These are phyloP conservation scores for Pseudognaphalium luteoalbum DNA, from an alignment of 129 eudicot species.

Conservation along the genomic window DNA sequence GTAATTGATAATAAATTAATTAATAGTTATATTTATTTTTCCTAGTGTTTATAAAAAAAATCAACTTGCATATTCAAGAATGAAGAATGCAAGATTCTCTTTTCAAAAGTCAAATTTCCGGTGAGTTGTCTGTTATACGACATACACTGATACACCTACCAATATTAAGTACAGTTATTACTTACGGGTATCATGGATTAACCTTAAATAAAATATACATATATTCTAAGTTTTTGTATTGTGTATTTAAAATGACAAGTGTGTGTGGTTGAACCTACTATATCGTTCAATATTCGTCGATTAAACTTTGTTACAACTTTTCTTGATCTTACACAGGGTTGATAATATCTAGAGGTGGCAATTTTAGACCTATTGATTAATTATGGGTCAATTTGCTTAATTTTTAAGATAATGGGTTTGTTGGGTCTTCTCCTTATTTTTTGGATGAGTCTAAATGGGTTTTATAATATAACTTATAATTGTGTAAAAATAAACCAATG, in stretches of 20 bases:
- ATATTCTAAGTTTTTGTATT: not conserved
- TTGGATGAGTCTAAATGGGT: no score
- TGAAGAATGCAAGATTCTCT: slow-evolving; percentile 8
- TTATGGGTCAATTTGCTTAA: no score
- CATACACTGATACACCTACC: slow-evolving; percentile 18
- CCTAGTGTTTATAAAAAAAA: not conserved
- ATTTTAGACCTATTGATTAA: no score
- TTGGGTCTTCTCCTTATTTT: no score
- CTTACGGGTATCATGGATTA: not conserved
- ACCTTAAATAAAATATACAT: not conserved
- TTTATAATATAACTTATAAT: no score
- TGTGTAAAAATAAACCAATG: no score
- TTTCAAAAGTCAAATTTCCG: slow-evolving; percentile 15
- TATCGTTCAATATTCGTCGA: not conserved
- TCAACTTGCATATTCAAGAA: slow-evolving; percentile 15
- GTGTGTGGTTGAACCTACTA: not conserved
- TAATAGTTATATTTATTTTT: not conserved
- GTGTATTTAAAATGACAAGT: not conserved
- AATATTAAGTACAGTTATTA: not conserved
- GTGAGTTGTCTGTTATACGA: not conserved
- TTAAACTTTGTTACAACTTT: not conserved
- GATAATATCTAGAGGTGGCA: no score
- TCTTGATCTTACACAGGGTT: not conserved
- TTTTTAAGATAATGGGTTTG: no score
- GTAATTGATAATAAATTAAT: no score